These are phyloP conservation scores for Pestalotiopsis sp. DNA, from an alignment of 2,329 filamentous ascomycete species.

Conservation along the genomic window DNA sequence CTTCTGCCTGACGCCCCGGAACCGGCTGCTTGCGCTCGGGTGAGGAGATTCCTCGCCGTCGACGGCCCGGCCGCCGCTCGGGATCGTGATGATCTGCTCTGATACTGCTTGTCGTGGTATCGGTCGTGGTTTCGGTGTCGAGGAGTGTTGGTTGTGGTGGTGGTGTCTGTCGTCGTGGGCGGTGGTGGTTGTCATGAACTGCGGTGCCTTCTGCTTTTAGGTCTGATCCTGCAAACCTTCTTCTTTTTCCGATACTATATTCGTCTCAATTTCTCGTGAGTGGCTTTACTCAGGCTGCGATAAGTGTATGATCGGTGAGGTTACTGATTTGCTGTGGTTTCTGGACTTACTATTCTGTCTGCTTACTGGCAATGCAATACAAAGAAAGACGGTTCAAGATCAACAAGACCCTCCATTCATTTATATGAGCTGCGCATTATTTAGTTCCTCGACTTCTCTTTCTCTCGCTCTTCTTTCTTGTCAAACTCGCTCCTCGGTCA, in stretches of 20 bases:
- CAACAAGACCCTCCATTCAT: no score
- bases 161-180: neutral
- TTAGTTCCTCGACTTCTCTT: no score
- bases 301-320: no score
- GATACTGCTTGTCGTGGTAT: neutral
- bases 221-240: neutral
- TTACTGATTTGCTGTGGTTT: no score
- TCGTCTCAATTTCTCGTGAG: no score
- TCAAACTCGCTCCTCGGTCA: no score
- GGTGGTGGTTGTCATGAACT: neutral
- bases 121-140: neutral
- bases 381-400: no score
- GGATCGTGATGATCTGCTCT: neutral
- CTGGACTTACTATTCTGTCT: no score
- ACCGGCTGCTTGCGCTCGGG: slow-evolving; percentile 2
- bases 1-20: neutral
- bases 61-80: neutral
- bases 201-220: neutral
- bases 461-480: no score
- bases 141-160: neutral
- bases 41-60: neutral
- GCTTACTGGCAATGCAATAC: no score
- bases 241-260: neutral
- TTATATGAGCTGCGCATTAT: no score
- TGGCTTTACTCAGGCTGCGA: no score